phyloP scores from a whole-genome alignment of 805 yeast species.

The Candida ponderosae region DNA sequence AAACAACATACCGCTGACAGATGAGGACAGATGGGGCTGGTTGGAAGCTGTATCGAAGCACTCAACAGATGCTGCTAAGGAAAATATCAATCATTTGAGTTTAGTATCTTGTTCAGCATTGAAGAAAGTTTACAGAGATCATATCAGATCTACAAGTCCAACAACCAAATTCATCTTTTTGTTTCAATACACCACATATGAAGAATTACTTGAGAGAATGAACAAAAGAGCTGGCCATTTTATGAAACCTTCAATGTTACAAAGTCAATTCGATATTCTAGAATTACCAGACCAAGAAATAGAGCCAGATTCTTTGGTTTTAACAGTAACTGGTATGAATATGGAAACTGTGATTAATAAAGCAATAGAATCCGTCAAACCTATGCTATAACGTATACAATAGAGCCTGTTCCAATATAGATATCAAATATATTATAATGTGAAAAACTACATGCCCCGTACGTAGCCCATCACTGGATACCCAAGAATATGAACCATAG shows the following conservation, averaged over 20 bases:
- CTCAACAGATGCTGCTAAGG: constrained; percentile 31
- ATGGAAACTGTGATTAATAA: constrained; percentile 8
- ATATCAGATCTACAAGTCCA: constrained; percentile 31
- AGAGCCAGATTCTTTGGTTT: constrained; percentile 21
- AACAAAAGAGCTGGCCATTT: constrained; percentile 63
- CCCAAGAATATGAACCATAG: too few relatives aligned
- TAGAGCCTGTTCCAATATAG: too few relatives aligned
- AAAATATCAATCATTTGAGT: constrained; percentile 20
- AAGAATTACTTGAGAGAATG: constrained; percentile 56
- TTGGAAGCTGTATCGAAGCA: constrained; percentile 39
- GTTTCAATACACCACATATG: constrained; percentile 58
- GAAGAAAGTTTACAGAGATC: constrained; percentile 65
- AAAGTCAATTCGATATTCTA: constrained; percentile 68
- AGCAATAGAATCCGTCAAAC: constrained; percentile 8
- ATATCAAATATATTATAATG: too few relatives aligned
- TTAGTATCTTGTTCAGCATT: constrained; percentile 83
- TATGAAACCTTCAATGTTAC: constrained; percentile 83
- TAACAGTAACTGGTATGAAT: constrained; percentile 21
- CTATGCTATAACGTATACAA: too few relatives aligned
- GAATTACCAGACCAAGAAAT: constrained; percentile 52
- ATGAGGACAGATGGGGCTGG: constrained; percentile 94
- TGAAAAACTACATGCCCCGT: too few relatives aligned
- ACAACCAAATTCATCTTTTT: constrained; percentile 46
- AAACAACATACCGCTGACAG: constrained; percentile 70
- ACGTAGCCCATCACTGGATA: too few relatives aligned